These are phyloP conservation scores for Zygoascus meyerae DNA, from an alignment of 1,139 yeast genomes.

Conservation along the genomic window DNA sequence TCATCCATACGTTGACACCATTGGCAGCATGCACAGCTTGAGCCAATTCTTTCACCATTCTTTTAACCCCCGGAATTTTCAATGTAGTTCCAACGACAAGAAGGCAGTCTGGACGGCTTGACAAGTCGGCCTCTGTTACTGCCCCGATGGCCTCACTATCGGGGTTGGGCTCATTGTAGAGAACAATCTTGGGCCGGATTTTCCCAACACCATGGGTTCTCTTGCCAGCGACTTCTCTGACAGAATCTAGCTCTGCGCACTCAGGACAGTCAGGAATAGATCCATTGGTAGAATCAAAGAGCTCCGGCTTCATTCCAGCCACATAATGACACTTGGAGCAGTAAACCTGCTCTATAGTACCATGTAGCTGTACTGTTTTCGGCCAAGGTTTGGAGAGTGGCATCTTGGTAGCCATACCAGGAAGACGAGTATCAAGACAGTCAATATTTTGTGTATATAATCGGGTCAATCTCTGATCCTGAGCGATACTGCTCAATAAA, in stretches of 20 bases:
- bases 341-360: slow-evolving; percentile 61
- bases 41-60: slow-evolving; percentile 65
- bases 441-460: slow-evolving; percentile 51
- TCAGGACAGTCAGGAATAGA: slow-evolving; percentile 49
- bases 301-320: slow-evolving; percentile 38
- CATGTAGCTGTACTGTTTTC: slow-evolving; percentile 68
- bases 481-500: slow-evolving; percentile 53
- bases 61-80: slow-evolving; percentile 79
- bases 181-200: slow-evolving; percentile 72
- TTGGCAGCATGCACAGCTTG: slow-evolving; percentile 55
- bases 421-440: slow-evolving; percentile 40
- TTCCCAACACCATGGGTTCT: slow-evolving; percentile 71
- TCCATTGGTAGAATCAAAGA: slow-evolving; percentile 33
- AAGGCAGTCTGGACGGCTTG: slow-evolving; percentile 64
- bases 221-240: slow-evolving; percentile 55
- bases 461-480: slow-evolving; percentile 58
- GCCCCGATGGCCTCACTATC: slow-evolving; percentile 78
- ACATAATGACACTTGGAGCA: slow-evolving; percentile 69
- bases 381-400: slow-evolving; percentile 48
- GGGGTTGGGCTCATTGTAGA: slow-evolving; percentile 84
- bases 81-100: slow-evolving; percentile 82
- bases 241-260: slow-evolving; percentile 48
- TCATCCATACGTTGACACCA: slow-evolving; percentile 55
- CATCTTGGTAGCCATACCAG: slow-evolving; percentile 44
- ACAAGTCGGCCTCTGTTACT: slow-evolving; percentile 62